Conservation (phyloP, 805 yeast genomes). For the Hermanozyma aechmeae region DNA sequence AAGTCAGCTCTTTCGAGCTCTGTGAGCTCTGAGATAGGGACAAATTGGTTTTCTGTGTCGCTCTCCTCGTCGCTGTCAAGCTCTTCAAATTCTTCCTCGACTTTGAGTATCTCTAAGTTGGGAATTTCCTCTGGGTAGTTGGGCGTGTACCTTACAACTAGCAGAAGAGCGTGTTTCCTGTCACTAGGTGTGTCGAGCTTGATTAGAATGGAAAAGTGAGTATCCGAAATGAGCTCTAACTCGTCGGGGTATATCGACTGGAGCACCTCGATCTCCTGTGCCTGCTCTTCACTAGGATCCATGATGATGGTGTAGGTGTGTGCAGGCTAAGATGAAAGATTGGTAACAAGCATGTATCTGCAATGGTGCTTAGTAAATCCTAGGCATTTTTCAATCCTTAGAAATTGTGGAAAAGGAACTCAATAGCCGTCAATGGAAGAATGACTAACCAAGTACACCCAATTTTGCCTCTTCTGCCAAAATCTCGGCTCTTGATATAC, state of each 20-base stretch:
- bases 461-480: not conserved
- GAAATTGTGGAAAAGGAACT: too few relatives aligned
- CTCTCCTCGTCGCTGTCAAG: constrained; percentile 25
- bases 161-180: constrained; percentile 43
- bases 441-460: not conserved
- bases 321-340: too few relatives aligned
- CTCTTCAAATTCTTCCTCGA: constrained; percentile 25
- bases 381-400: too few relatives aligned
- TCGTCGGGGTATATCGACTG: constrained; percentile 94
- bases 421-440: too few relatives aligned
- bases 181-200: constrained; percentile 60
- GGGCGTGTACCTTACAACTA: constrained; percentile 66
- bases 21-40: constrained; percentile 49
- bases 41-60: constrained; percentile 25
- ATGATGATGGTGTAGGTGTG: constrained; percentile 23
- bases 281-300: constrained; percentile 79
- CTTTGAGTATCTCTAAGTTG: constrained; percentile 32
- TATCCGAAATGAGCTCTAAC: constrained; percentile 36
- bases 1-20: constrained; percentile 44
- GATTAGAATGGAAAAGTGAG: constrained; percentile 49
- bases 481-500: not conserved
- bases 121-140: constrained; percentile 80
- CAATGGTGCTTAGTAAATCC: too few relatives aligned
- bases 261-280: constrained; percentile 82
- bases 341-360: too few relatives aligned